A percentile compares a stretch with the other conserved stretches of the same genome.
phyloP scores from a whole-genome alignment of 2,329 filamentous ascomycete species.

The Sclerotinia glacialis region DNA sequence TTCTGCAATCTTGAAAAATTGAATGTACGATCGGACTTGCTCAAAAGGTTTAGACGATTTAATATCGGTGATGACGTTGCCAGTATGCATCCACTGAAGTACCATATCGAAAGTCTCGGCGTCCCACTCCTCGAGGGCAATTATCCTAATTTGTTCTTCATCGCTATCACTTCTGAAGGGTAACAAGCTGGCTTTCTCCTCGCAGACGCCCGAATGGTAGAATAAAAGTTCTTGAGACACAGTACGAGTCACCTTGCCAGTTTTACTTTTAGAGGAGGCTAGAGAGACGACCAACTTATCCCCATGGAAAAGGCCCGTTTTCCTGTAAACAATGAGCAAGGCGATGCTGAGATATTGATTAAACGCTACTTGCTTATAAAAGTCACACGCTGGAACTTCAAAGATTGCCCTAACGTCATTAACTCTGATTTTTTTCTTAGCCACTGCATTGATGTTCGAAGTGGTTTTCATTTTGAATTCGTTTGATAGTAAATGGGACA shows the following conservation, averaged over 20 bases:
- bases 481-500: not conserved
- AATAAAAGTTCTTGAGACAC: not conserved
- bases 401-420: not conserved
- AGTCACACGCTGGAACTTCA: not conserved
- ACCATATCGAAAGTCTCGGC: constrained; percentile 9
- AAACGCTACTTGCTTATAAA: not conserved
- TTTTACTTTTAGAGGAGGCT: not conserved
- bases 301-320: not conserved
- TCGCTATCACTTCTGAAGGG: no score
- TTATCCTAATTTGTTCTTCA: no score
- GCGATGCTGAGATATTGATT: not conserved
- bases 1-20: not conserved
- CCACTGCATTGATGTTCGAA: not conserved
- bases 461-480: not conserved
- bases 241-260: not conserved
- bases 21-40: not conserved
- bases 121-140: not conserved
- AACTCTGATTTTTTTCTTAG: not conserved
- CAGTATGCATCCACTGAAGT: constrained; percentile 18
- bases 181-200: not conserved
- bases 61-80: not conserved
- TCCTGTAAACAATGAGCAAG: not conserved
- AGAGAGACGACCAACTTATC: not conserved
- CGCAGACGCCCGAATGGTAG: not conserved
- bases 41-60: not conserved